Evolutionary conservation across 805 yeast species (phyloP).

Genomic region (Candida michaelii): DNA sequence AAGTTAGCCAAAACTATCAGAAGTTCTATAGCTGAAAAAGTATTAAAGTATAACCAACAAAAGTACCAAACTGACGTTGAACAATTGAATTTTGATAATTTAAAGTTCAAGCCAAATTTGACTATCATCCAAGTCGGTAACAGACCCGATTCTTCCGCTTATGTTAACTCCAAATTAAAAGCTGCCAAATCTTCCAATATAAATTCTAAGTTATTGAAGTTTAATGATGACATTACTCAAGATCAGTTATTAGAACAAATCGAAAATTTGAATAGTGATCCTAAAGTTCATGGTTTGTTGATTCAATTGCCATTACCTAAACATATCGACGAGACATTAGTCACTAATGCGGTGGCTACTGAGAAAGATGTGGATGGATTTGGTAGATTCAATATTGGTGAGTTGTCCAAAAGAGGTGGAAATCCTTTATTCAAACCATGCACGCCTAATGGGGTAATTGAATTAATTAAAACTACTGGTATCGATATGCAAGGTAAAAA

Average conservation of each 20-base stretch:
- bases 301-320: conserved; percentile 85
- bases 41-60: conserved; percentile 33
- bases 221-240: conserved; percentile 63
- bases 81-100: conserved; percentile 23
- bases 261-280: conserved; percentile 67
- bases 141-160: conserved; percentile 87
- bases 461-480: conserved; percentile 67
- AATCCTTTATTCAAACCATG: conserved; percentile 84
- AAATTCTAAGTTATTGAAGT: conserved; percentile 60
- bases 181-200: conserved; percentile 86
- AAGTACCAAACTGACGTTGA: conserved; percentile 21
- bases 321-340: conserved; percentile 57
- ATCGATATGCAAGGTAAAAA: conserved; percentile 71
- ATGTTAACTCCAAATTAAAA: conserved; percentile 87
- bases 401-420: conserved; percentile 84
- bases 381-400: conserved; percentile 85
- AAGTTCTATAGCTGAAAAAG: conserved; percentile 39
- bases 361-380: conserved; percentile 96
- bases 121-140: conserved; percentile 88
- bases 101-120: conserved; percentile 66
- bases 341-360: conserved; percentile 79
- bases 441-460: conserved; percentile 92
- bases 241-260: conserved; percentile 59
- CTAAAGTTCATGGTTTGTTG: conserved; percentile 78
- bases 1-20: conserved; percentile 41